Conservation (phyloP, 495 filamentous ascomycete genomes). For the Platismatia glauca region DNA sequence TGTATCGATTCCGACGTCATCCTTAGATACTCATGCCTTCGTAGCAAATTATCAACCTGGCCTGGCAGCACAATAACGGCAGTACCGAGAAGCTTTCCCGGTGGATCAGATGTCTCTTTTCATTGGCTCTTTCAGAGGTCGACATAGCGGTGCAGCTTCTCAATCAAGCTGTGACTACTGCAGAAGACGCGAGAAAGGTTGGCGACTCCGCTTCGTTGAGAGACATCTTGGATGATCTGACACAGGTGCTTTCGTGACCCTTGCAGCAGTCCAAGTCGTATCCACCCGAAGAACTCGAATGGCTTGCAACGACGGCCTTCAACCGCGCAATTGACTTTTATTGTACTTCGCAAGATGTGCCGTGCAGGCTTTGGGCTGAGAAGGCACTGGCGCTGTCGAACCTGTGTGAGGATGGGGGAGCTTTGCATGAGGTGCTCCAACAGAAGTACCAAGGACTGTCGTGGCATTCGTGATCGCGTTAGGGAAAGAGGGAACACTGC, state of each 20-base stretch:
- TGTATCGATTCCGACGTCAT: neutral
- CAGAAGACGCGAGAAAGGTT: constrained; percentile 30
- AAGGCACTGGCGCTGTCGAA: constrained; percentile 57
- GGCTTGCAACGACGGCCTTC: constrained; percentile 65
- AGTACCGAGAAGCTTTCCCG: constrained; percentile 51
- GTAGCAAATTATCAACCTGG: constrained; percentile 51
- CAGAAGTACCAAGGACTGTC: constrained; percentile 44
- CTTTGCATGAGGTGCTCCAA: constrained; percentile 45
- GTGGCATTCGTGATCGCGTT: constrained; percentile 28
- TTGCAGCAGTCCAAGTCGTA: constrained; percentile 36
- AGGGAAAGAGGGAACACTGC: neutral
- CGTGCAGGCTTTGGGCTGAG: constrained; percentile 54
- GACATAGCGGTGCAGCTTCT: constrained; percentile 44
- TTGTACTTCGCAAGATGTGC: constrained; percentile 42
- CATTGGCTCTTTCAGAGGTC: constrained; percentile 43
- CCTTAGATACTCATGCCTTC: neutral
- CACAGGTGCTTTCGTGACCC: neutral
- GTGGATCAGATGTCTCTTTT: constrained; percentile 66
- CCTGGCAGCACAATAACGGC: constrained; percentile 46
- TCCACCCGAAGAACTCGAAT: constrained; percentile 63
- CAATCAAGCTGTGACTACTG: constrained; percentile 46
- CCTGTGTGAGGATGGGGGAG: constrained; percentile 42
- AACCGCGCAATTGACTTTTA: constrained; percentile 72
- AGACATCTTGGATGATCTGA: neutral
- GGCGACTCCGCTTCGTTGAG: neutral